Base-by-base conservation (phyloP, 306 rosid species). In the Cucurbita pepo region DNA sequence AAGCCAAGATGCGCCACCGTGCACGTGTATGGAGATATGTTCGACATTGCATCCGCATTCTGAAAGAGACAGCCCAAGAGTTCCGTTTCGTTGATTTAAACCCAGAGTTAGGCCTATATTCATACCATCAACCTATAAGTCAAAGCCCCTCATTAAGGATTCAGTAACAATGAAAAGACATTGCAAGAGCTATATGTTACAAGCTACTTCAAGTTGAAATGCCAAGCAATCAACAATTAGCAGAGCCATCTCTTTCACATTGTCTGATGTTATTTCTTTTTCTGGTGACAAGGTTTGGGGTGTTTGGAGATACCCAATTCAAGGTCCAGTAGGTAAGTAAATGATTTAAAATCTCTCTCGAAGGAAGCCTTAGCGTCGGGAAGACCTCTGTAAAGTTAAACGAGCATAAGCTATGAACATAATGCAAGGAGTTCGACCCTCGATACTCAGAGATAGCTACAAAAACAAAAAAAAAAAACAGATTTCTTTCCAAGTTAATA, bases 1-100 rank as follows among this genome's bases (percentile, higher is more conserved):
- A 84, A 93, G 91, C 97, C 96, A 93, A 57, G 97, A 85, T 75
- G 88, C 90, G 25, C 96, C 98, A 57, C 98, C 97, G 5, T 93
- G 79, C 83, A 93, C 22, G 81, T 86, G 81, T 77, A 90, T 87
- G 60, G 83, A 77, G 67, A 93, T 76, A 59, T 77, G 78, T 77
- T 85, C 80, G 15, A 90, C 91, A 71, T 81, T 57, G 78, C 96
- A 88, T 64, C 90, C 92, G 53, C 82, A 82, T 78, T 90, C 96
- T 79, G 80, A 76, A 75, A 88, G 79, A 73, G 73, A 47, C 79
- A 93, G 67, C 86, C 72, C 81, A 59, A 90, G 90, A 63, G 79
- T 56, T 81, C 96, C 97, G 69, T 78, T 87, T 82, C 87, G 81
- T 81, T 84, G 84, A 80, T 77, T 76, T 56, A 93, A 80, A 82